A percentile compares a stretch with the other conserved stretches of the same genome.
phyloP scores from a whole-genome alignment of 2,329 filamentous ascomycete species.

The Neofusicoccum laricinum region DNA sequence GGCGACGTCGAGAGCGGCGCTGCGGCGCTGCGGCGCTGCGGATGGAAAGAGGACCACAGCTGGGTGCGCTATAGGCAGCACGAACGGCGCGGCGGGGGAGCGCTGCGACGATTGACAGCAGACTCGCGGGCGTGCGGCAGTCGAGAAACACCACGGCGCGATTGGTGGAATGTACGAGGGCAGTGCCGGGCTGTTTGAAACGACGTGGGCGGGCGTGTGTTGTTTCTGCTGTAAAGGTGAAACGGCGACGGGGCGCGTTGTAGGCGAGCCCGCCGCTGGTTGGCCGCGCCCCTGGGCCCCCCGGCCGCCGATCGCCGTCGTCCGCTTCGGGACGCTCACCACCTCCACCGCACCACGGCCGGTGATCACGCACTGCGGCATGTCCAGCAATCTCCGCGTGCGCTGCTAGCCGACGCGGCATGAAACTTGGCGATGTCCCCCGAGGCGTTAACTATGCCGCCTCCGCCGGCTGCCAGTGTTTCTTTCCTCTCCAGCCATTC shows the following conservation, averaged over 20 bases:
- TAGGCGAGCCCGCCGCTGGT: neutral
- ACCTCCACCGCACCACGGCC: neutral
- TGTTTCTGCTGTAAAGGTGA: conserved; percentile 13
- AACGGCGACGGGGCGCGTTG: conserved; percentile 4
- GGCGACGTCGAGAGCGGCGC: neutral
- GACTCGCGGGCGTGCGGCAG: neutral
- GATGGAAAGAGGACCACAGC: neutral
- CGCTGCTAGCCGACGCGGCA: conserved; percentile 11
- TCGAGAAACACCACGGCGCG: neutral
- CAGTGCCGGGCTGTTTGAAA: conserved; percentile 9
- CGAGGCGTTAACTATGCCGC: neutral
- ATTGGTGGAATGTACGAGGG: conserved; percentile 3
- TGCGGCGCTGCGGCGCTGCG: neutral
- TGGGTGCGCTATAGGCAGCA: neutral
- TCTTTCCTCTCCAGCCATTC: conserved; percentile 3
- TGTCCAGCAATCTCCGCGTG: conserved; percentile 10
- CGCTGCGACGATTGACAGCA: neutral
- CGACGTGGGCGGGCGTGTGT: neutral
- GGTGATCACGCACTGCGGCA: neutral
- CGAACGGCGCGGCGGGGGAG: neutral
- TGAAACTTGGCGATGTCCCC: conserved; percentile 2
- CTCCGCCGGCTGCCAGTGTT: neutral
- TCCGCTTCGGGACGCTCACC: neutral
- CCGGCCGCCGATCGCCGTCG: conserved; percentile 4
- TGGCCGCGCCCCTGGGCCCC: neutral